These are phyloP conservation scores for Kregervanrija pseudodelftensis DNA, from an alignment of 805 yeast genomes.

Conservation along the genomic window DNA sequence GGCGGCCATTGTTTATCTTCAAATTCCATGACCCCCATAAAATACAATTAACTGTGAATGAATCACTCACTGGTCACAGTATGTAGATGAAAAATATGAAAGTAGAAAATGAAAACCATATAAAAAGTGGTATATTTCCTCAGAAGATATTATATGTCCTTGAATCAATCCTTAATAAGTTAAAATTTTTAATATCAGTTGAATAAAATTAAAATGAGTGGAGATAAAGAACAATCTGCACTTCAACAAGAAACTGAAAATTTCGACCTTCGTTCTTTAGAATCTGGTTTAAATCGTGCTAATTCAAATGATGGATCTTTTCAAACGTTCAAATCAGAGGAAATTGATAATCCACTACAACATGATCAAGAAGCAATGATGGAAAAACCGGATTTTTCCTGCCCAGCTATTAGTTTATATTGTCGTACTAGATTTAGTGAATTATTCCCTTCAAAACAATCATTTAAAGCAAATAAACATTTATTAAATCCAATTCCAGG, in stretches of 20 bases:
- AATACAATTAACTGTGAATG: no score
- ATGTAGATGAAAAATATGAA: no score
- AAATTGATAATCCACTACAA: neutral
- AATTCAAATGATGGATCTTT: constrained; percentile 2
- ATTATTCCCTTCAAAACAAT: constrained; percentile 40
- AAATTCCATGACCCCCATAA: no score
- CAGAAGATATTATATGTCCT: no score
- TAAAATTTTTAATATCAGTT: no score
- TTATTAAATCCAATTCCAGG: constrained; percentile 60
- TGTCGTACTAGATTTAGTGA: constrained; percentile 41
- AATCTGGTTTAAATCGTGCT: neutral
- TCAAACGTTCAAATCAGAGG: constrained; percentile 8
- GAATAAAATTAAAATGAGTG: no score
- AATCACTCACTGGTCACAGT: no score
- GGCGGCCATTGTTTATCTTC: no score
- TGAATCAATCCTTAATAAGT: no score
- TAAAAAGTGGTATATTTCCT: no score
- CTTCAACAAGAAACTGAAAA: neutral
- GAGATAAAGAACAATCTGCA: neutral
- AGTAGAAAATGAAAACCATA: no score
- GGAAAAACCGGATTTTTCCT: constrained; percentile 26
- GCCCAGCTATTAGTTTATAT: constrained; percentile 29
- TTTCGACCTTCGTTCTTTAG: constrained; percentile 1
- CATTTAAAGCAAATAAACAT: constrained; percentile 29
- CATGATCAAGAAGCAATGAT: constrained; percentile 6